Evolutionary conservation across 306 rosid species (phyloP).

Genomic region (Alnus rubra): DNA sequence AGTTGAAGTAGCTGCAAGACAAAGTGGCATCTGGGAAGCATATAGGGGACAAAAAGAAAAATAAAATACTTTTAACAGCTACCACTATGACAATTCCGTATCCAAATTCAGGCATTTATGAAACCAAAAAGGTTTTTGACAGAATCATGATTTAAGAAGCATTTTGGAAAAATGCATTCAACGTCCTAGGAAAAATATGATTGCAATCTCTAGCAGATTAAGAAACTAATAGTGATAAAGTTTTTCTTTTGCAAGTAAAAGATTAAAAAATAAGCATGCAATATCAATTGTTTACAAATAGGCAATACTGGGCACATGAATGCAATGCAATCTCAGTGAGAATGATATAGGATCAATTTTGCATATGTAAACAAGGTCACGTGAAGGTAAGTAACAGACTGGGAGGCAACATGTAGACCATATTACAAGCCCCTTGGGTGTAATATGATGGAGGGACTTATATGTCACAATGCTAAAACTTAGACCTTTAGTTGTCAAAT

Average conservation of each 20-base stretch:
- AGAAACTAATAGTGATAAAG: neutral
- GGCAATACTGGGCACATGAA: neutral
- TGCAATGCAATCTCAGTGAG: neutral
- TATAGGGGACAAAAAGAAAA: neutral
- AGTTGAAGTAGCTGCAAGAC: constrained; percentile 24
- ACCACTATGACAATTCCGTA: neutral
- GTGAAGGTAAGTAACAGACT: neutral
- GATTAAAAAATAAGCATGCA: neutral
- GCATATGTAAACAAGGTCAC: neutral
- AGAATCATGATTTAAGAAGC: neutral
- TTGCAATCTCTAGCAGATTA: constrained; percentile 1
- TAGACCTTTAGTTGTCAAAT: too few relatives aligned
- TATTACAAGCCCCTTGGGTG: neutral
- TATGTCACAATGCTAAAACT: neutral
- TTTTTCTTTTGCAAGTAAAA: neutral
- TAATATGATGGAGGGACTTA: neutral
- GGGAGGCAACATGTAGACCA: neutral
- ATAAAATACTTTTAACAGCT: neutral
- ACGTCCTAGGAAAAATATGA: constrained; percentile 1
- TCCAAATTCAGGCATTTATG: neutral
- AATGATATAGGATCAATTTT: neutral
- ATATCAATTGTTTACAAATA: neutral
- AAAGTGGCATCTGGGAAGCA: neutral
- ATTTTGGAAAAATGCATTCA: neutral
- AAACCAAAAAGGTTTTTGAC: neutral